Conservation (phyloP, 78 protist genomes). For the Planoprotostelium fungivorum region DNA sequence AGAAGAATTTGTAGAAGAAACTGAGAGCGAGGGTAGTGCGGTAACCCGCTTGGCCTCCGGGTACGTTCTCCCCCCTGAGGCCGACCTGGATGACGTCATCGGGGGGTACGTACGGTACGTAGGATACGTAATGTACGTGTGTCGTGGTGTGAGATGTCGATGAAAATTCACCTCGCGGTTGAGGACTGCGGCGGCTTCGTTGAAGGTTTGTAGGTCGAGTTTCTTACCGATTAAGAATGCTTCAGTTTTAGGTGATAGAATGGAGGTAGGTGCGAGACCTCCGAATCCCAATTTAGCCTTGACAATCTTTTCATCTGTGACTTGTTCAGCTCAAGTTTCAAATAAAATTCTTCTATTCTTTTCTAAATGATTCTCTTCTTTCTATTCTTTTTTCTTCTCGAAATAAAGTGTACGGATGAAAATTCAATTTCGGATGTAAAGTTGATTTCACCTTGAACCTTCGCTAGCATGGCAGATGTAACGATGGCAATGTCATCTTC, state of each 20-base stretch:
- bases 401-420: too few relatives aligned
- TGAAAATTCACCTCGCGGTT: not conserved
- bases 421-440: too few relatives aligned
- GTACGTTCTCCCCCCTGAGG: conserved; percentile 19
- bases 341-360: too few relatives aligned
- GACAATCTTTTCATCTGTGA: conserved; percentile 1
- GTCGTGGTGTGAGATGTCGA: too few relatives aligned
- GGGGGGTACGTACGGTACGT: too few relatives aligned
- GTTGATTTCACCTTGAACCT: not conserved
- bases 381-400: too few relatives aligned
- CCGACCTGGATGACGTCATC: not conserved
- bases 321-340: too few relatives aligned
- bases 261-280: conserved; percentile 43
- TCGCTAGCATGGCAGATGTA: conserved; percentile 20
- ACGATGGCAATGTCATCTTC: conserved; percentile 93
- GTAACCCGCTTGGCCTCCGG: conserved; percentile 87
- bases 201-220: not conserved
- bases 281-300: conserved; percentile 36
- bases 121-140: too few relatives aligned
- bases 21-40: conserved; percentile 60
- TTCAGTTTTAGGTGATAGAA: conserved; percentile 8
- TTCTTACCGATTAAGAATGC: not conserved
- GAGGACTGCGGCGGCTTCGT: not conserved
- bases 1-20: conserved; percentile 80
- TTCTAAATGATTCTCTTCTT: too few relatives aligned